These are phyloP conservation scores for Rosa hybrid DNA, from an alignment of 331 rosid genomes.

Conservation along the genomic window DNA sequence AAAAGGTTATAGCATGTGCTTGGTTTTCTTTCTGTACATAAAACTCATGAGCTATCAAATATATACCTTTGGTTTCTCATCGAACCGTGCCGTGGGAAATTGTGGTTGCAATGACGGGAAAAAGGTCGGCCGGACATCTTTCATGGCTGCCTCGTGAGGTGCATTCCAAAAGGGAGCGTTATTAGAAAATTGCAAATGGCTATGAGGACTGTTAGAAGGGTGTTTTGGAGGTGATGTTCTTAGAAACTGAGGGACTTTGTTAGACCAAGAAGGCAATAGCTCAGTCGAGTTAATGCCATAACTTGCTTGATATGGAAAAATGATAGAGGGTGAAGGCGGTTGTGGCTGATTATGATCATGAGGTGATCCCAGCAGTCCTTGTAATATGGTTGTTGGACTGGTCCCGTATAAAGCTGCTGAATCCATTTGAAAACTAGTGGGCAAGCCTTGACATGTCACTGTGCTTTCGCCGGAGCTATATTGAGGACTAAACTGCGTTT, in stretches of 20 bases:
- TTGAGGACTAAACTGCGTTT: constrained; percentile 68
- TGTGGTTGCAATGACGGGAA: constrained; percentile 68
- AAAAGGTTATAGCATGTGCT: not conserved
- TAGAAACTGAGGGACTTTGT: constrained; percentile 75
- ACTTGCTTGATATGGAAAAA: constrained; percentile 43
- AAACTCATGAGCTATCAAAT: not conserved
- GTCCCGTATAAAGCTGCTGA: constrained; percentile 57
- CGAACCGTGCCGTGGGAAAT: constrained; percentile 50
- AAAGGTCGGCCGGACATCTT: constrained; percentile 57
- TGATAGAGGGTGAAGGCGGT: constrained; percentile 38
- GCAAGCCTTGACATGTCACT: constrained; percentile 57
- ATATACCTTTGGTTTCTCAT: constrained; percentile 69
- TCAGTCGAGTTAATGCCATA: constrained; percentile 58
- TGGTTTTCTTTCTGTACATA: not conserved
- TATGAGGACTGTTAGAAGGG: constrained; percentile 28
- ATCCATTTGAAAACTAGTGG: constrained; percentile 57
- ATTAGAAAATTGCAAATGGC: constrained; percentile 79
- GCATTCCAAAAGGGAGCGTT: constrained; percentile 88
- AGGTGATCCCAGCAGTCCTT: constrained; percentile 59
- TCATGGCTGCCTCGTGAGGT: constrained; percentile 58
- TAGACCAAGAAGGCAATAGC: constrained; percentile 44
- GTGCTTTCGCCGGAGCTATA: constrained; percentile 84
- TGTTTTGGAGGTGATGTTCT: constrained; percentile 45
- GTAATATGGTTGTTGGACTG: constrained; percentile 59
- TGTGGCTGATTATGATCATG: constrained; percentile 41